These are phyloP conservation scores for Salix suchowensis DNA, from an alignment of 345 rosid genomes.

Conservation along the genomic window DNA sequence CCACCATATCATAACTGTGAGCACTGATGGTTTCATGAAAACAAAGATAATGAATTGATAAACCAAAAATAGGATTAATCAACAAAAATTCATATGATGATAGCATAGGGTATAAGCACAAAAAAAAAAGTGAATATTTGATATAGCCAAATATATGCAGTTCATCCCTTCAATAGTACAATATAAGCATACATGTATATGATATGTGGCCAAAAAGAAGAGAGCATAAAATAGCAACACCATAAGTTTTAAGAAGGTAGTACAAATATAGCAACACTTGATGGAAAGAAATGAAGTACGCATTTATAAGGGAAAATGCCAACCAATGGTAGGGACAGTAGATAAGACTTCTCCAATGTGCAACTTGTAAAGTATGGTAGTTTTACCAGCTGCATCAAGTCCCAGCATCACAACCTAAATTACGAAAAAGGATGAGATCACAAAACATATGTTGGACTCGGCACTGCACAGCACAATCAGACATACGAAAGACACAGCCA, in stretches of 20 bases:
- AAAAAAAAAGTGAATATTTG: background rate
- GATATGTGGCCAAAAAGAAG: background rate
- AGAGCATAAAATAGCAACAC: background rate
- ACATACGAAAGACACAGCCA: too few relatives aligned
- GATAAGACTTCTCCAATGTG: slow-evolving; percentile 97
- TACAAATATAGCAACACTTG: background rate
- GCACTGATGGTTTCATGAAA: background rate
- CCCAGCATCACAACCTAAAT: slow-evolving; percentile 95
- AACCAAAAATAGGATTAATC: background rate
- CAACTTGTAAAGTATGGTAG: slow-evolving; percentile 90
- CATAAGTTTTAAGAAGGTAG: too few relatives aligned
- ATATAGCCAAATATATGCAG: background rate
- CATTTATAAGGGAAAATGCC: background rate
- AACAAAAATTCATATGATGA: background rate
- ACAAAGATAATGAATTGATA: background rate
- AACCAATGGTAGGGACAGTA: slow-evolving; percentile 96
- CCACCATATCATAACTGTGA: background rate
- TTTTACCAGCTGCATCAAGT: slow-evolving; percentile 95
- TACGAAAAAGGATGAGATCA: slow-evolving; percentile 1
- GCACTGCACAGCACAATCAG: too few relatives aligned
- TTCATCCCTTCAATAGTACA: too few relatives aligned
- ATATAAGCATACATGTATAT: background rate
- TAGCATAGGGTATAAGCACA: background rate
- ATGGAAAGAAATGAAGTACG: too few relatives aligned
- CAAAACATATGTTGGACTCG: background rate